These are phyloP conservation scores for Botrytis byssoidea DNA, from an alignment of 2,329 filamentous ascomycete genomes.

Conservation along the genomic window DNA sequence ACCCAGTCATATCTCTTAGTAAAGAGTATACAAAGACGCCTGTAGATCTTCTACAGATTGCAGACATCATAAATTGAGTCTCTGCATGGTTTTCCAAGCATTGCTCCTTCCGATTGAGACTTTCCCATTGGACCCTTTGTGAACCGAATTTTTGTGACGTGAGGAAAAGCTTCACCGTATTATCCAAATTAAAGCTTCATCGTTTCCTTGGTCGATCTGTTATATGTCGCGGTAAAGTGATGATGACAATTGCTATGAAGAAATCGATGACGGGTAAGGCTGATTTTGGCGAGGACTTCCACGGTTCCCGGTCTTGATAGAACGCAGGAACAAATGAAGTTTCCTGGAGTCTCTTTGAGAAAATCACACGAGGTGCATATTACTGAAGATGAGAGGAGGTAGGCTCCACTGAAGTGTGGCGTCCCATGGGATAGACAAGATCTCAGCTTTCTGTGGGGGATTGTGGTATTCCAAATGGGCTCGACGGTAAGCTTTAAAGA, in stretches of 20 bases:
- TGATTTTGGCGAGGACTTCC: conserved; percentile 16
- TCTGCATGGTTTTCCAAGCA: conserved; percentile 19
- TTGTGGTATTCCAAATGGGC: not conserved
- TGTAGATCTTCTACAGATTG: conserved; percentile 15
- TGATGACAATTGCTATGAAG: not conserved
- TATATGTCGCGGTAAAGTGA: not conserved
- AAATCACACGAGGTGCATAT: conserved; percentile 11
- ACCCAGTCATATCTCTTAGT: conserved; percentile 10
- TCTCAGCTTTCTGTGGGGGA: not conserved
- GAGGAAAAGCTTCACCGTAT: not conserved
- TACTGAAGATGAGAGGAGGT: not conserved
- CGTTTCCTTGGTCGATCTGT: not conserved
- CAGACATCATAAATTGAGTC: conserved; percentile 16
- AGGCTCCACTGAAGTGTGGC: not conserved
- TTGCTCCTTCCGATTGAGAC: not conserved
- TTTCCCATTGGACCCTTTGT: not conserved
- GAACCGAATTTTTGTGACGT: not conserved
- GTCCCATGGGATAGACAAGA: not conserved
- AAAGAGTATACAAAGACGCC: conserved; percentile 6
- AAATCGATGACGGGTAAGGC: conserved; percentile 17
- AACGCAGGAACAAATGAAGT: conserved; percentile 18
- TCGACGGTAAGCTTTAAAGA: not conserved
- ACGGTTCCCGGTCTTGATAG: conserved; percentile 4
- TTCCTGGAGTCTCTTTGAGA: conserved; percentile 1
- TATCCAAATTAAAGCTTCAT: not conserved